phyloP scores from a whole-genome alignment of 306 rosid genomes.

The Alnus glutinosa region DNA sequence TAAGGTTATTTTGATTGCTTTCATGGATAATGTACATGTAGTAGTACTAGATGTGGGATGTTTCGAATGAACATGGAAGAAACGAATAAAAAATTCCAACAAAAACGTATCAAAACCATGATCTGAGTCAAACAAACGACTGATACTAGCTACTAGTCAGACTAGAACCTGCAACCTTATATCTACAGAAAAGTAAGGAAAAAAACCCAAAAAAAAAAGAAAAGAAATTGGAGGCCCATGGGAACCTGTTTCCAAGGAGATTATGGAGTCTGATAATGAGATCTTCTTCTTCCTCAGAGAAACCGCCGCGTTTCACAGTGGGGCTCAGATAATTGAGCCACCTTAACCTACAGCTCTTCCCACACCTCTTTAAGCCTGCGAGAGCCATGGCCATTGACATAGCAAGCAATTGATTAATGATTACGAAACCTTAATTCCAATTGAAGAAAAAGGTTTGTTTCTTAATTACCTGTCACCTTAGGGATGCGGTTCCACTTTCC shows the following conservation, averaged over 20 bases:
- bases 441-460: neutral
- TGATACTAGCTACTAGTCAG: too few relatives aligned
- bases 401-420: too few relatives aligned
- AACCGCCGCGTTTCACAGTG: conserved; percentile 22
- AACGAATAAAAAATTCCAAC: neutral
- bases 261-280: conserved; percentile 38
- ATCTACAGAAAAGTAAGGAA: too few relatives aligned
- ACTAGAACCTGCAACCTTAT: too few relatives aligned
- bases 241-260: conserved; percentile 38
- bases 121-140: neutral
- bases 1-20: neutral
- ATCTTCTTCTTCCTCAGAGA: conserved; percentile 41
- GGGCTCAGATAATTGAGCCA: conserved; percentile 44
- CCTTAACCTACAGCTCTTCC: conserved; percentile 41
- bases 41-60: neutral
- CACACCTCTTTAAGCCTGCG: conserved; percentile 30
- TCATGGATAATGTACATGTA: neutral
- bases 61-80: neutral
- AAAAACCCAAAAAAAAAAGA: too few relatives aligned
- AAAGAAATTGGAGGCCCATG: too few relatives aligned
- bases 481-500: conserved; percentile 41
- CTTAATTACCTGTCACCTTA: conserved; percentile 31
- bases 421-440: too few relatives aligned
- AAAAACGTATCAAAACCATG: neutral
- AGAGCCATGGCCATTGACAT: too few relatives aligned